Evolutionary conservation across 345 rosid genomes (phyloP).

Genomic region (Limnanthes douglasii): DNA sequence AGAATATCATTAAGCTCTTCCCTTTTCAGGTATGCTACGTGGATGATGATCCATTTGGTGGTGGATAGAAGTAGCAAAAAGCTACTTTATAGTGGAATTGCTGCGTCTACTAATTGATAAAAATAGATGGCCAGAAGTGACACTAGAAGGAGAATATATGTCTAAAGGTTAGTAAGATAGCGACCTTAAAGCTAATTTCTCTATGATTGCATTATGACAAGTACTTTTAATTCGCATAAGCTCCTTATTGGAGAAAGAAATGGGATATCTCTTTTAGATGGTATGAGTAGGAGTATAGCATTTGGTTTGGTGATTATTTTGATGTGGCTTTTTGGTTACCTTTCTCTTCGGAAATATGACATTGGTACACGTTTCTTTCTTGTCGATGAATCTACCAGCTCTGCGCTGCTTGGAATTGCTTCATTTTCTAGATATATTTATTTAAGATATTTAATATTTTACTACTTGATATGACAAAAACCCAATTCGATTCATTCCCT

Average conservation of each 20-base stretch:
- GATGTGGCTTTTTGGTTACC: conserved; percentile 7
- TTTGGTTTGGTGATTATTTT: too few relatives aligned
- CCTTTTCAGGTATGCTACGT: too few relatives aligned
- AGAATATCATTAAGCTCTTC: too few relatives aligned
- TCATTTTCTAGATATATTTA: neutral
- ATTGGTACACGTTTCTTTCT: conserved; percentile 6
- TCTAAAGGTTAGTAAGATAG: conserved; percentile 19
- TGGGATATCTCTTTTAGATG: conserved; percentile 5
- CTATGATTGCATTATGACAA: conserved; percentile 29
- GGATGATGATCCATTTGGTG: too few relatives aligned
- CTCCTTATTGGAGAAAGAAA: conserved; percentile 11
- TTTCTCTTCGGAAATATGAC: conserved; percentile 1
- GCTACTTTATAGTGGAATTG: too few relatives aligned
- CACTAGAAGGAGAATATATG: conserved; percentile 23
- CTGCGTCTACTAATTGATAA: too few relatives aligned
- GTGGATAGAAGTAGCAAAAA: too few relatives aligned
- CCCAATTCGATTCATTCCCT: neutral
- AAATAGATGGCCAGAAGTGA: conserved; percentile 28
- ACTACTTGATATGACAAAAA: too few relatives aligned
- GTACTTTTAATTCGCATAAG: conserved; percentile 14
- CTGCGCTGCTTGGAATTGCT: neutral
- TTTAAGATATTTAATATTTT: too few relatives aligned
- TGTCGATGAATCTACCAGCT: conserved; percentile 8
- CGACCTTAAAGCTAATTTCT: conserved; percentile 19
- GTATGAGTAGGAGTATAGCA: conserved; percentile 2